Base-by-base conservation (phyloP, 495 filamentous ascomycete species). In the Penicillium silybi region DNA sequence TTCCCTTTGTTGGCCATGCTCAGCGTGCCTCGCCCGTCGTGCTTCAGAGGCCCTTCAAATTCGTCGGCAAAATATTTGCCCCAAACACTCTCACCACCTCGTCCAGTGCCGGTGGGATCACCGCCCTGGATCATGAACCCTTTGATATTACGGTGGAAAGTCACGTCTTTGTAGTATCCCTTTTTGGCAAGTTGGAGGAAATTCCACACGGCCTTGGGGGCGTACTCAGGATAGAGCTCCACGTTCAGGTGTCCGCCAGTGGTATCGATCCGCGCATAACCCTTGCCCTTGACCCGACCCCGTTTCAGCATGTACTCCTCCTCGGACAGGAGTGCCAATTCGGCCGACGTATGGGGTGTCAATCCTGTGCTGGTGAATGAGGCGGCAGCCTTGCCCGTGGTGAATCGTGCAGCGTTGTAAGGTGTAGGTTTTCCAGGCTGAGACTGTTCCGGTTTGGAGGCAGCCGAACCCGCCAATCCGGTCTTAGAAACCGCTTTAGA, bases 91-190 rank as follows among this genome's bases (percentile, higher is more conserved):
- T 80, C 74, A 0, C 93, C 93, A n/a, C 92, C 92, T 34, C 87
- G 77, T 8, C 93, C 93, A 1, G 90, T 95, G 0, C 77, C 77
- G 2, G 77, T 74, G 3, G 78, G 78, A 48, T 81, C 78, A 13
- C 93, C 93, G 48, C 95, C 95, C 64, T 99, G 93, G 50, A 97
- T 88, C 93, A 99, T 99, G 68, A 99, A 99, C 53, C 88, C 90
- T 22, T 81, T 80, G 61, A 99, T 96, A 64, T 90, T 95, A 44
- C 93, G 84, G 67, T 99, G 93, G 63, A 97, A 97, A 18, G 77
- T 58, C 7, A 95, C 81, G 62, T 76, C 80, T 41, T 80, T 82
- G 74, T 97, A 99, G 71, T 96, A 95, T 1, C 92, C 95, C 52
- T 83, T 86, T 61, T 96, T 88, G 9, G 91, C 81, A 8, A 99